phyloP scores from a whole-genome alignment of 2,329 filamentous ascomycete species.

The Penicillium expansum region DNA sequence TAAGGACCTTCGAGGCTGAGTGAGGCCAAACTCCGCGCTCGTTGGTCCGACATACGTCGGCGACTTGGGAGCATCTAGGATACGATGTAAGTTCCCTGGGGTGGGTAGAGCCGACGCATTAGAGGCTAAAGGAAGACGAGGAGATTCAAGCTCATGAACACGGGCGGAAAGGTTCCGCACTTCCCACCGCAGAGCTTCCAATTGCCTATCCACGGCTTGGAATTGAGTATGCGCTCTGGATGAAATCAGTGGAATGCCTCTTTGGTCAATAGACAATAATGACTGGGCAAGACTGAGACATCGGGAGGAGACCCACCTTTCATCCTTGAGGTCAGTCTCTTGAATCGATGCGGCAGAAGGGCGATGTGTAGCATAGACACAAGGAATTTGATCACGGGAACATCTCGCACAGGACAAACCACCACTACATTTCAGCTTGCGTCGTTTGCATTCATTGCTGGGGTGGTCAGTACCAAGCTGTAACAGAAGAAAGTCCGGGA shows the following conservation, averaged over 20 bases:
- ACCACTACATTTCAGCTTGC: conserved; percentile 73
- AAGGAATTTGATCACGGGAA: conserved; percentile 58
- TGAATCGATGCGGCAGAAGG: conserved; percentile 10
- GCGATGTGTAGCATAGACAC: conserved; percentile 65
- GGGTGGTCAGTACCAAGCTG: neutral
- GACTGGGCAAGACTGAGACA: neutral
- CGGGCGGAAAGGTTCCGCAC: conserved; percentile 32
- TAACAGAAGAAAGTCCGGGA: too few relatives aligned
- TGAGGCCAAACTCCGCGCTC: conserved; percentile 37
- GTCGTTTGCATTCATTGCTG: conserved; percentile 72
- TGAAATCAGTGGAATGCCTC: conserved; percentile 1
- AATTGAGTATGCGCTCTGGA: conserved; percentile 23
- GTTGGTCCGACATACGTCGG: conserved; percentile 37
- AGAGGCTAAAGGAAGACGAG: conserved; percentile 8
- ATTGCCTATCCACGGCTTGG: conserved; percentile 27
- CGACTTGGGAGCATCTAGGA: conserved; percentile 33
- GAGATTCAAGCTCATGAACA: conserved; percentile 28
- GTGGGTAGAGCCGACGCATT: conserved; percentile 11
- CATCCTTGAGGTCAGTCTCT: conserved; percentile 18
- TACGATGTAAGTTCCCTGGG: conserved; percentile 24
- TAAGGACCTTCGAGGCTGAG: conserved; percentile 9
- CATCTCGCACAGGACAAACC: conserved; percentile 66
- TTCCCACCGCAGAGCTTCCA: conserved; percentile 30
- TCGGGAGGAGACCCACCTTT: conserved; percentile 14
- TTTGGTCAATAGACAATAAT: too few relatives aligned